Evolutionary conservation across 306 rosid species (phyloP).

Genomic region (Bauhinia variegata): DNA sequence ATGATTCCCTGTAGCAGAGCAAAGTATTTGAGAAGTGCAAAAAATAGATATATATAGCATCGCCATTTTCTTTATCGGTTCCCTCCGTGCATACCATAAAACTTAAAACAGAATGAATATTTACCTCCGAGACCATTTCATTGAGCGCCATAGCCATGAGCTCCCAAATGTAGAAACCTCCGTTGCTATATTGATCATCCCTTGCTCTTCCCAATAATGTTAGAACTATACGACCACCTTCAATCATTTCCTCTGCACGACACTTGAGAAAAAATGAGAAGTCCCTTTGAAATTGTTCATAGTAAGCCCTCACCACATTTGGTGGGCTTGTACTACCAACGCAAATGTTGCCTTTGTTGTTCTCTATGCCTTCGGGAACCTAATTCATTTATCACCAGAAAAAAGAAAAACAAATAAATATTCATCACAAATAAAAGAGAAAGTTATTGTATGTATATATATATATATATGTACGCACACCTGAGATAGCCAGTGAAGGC

Average conservation of each 20-base stretch:
- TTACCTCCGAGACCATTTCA: slow-evolving; percentile 44
- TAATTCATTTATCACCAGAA: not conserved
- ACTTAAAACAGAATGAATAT: not conserved
- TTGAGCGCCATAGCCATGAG: slow-evolving; percentile 43
- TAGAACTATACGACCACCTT: too few relatives aligned
- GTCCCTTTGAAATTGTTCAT: slow-evolving; percentile 40
- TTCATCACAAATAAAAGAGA: too few relatives aligned
- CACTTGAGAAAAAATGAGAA: slow-evolving; percentile 39
- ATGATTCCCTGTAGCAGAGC: slow-evolving; percentile 14
- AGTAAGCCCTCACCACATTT: slow-evolving; percentile 38
- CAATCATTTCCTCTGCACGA: slow-evolving; percentile 26
- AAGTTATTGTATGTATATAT: too few relatives aligned
- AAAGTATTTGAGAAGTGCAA: not conserved
- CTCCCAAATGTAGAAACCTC: slow-evolving; percentile 40
- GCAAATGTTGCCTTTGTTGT: slow-evolving; percentile 47
- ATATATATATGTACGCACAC: slow-evolving; percentile 20
- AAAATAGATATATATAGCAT: too few relatives aligned
- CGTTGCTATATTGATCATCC: slow-evolving; percentile 41
- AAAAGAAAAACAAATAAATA: too few relatives aligned
- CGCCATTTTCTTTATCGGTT: too few relatives aligned
- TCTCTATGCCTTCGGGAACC: slow-evolving; percentile 46
- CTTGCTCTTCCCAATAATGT: not conserved
- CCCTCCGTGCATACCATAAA: too few relatives aligned
- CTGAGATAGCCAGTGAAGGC: slow-evolving; percentile 62
- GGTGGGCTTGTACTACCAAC: slow-evolving; percentile 37